Evolutionary conservation across 2,329 filamentous ascomycete species (phyloP).

Genomic region (Verticillium nonalfalfae): DNA sequence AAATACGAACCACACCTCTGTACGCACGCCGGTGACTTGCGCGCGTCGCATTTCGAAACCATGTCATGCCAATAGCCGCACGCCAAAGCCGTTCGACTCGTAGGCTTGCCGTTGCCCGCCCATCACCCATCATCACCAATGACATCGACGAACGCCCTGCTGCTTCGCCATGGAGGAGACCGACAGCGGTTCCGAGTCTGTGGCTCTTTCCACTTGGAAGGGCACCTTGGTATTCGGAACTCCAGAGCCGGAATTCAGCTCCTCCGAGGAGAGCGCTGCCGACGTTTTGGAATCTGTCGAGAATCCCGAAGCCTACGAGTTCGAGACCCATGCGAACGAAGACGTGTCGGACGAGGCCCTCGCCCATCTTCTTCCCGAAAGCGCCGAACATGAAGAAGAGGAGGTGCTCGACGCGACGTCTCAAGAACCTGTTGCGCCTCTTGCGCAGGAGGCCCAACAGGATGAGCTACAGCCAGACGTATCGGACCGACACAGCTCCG

Average conservation of each 20-base stretch:
- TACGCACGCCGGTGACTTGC: too few species aligned
- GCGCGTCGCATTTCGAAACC: too few species aligned
- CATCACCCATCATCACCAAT: neutral
- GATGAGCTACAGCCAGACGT: neutral
- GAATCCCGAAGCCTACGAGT: neutral
- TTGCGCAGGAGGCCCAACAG: neutral
- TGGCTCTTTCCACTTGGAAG: neutral
- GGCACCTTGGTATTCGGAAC: neutral
- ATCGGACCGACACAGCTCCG: neutral
- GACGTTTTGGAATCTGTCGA: neutral
- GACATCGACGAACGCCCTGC: neutral
- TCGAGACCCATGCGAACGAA: neutral
- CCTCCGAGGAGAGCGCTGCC: neutral
- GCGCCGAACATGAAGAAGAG: neutral
- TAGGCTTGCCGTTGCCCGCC: too few species aligned
- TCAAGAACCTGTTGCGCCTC: neutral
- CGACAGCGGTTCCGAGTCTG: neutral
- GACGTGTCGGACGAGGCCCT: neutral
- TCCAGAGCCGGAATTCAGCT: neutral
- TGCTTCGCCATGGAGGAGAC: neutral
- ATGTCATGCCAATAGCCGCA: too few species aligned
- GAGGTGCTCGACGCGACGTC: neutral
- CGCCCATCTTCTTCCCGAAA: neutral
- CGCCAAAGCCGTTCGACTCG: too few species aligned
- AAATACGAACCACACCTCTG: too few species aligned